These are phyloP conservation scores for Eucalyptus microcorys DNA, from an alignment of 345 rosid genomes.

Conservation along the genomic window DNA sequence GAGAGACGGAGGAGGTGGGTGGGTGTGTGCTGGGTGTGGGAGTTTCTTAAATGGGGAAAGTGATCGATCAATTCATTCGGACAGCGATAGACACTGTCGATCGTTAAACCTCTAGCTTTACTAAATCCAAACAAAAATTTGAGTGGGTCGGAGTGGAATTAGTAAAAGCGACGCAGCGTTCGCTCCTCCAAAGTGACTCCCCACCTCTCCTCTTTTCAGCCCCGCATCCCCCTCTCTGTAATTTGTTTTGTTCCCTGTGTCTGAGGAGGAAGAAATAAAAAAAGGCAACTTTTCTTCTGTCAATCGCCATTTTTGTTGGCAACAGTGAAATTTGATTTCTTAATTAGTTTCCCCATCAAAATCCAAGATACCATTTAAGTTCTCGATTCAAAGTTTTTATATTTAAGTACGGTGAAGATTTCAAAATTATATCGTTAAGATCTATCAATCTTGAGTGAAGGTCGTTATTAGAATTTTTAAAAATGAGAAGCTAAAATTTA, in stretches of 20 bases:
- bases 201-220: neutral
- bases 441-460: rapidly evolving
- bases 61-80: neutral
- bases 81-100: neutral
- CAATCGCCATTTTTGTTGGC: neutral
- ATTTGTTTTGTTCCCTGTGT: neutral
- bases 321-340: neutral
- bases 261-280: neutral
- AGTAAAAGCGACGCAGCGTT: conserved; percentile 12
- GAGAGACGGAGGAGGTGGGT: neutral
- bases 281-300: neutral
- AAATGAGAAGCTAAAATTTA: neutral
- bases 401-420: neutral
- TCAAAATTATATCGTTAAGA: rapidly evolving
- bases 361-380: neutral
- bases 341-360: neutral
- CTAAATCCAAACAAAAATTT: neutral
- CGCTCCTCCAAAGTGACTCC: neutral
- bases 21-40: neutral
- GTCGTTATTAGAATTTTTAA: rapidly evolving
- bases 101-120: neutral
- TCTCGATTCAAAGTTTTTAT: too few relatives aligned
- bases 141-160: conserved; percentile 9
- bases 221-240: neutral
- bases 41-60: neutral